phyloP scores from a whole-genome alignment of 2,329 filamentous ascomycete species.

The Lachnum nothofagi region DNA sequence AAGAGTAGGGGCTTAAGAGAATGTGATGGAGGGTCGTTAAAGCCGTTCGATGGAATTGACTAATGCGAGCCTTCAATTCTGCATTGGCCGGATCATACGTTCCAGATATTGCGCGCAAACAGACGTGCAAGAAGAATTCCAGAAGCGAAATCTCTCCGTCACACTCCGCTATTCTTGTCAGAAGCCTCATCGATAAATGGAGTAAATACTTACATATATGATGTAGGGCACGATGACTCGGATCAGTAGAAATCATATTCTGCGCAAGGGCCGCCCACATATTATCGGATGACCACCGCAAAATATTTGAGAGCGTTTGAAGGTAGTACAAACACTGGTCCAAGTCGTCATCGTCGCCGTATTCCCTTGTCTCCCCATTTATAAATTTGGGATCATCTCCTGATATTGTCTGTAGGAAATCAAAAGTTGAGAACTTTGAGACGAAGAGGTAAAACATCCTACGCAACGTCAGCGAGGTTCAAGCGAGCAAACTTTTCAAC shows the following conservation, averaged over 20 bases:
- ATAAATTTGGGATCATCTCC: constrained; percentile 17
- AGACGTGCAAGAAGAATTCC: constrained; percentile 62
- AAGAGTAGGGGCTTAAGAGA: constrained; percentile 57
- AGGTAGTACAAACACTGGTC: constrained; percentile 76
- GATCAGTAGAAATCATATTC: constrained; percentile 47
- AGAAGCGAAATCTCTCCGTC: constrained; percentile 58
- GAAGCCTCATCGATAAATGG: background rate
- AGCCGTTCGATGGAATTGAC: constrained; percentile 65
- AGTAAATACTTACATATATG: constrained; percentile 47
- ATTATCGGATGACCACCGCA: constrained; percentile 62
- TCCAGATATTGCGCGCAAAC: constrained; percentile 56
- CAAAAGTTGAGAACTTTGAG: constrained; percentile 51
- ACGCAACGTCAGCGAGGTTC: constrained; percentile 19
- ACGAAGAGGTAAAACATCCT: constrained; percentile 60
- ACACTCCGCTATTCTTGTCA: constrained; percentile 41
- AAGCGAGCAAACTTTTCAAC: background rate
- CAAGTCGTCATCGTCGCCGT: constrained; percentile 60
- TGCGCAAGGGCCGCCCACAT: constrained; percentile 68
- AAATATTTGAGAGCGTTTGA: constrained; percentile 65
- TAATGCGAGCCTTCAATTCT: constrained; percentile 46
- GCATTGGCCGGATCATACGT: constrained; percentile 35
- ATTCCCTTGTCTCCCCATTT: constrained; percentile 30
- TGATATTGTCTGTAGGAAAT: constrained; percentile 42
- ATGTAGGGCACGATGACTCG: constrained; percentile 41
- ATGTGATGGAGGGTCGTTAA: constrained; percentile 67